Evolutionary conservation across 2,329 filamentous ascomycete genomes (phyloP), one percentile per base, ranked within the genome.

Genomic region (Pyricularia sp.): DNA sequence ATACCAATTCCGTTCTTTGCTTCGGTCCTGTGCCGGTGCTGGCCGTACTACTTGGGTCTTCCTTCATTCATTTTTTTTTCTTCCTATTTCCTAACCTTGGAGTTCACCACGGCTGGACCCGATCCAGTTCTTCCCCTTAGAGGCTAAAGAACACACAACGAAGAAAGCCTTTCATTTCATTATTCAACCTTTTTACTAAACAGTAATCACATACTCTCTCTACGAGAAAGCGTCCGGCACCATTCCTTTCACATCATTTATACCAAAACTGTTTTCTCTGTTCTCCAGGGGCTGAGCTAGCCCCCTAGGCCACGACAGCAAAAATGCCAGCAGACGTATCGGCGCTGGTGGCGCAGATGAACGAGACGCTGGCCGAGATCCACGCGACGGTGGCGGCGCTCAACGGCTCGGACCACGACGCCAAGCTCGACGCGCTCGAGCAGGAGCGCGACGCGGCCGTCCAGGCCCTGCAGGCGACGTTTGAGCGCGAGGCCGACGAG

Each of bases 271-370:
- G 28, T 61, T 42, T 59, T 4, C 31, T 28, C 17, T 25, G 4
- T 4, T 64, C 26, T 67, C 17, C 33, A 25, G 5, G 5, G 59
- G 67, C 67, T 64, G 42, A 55, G 55, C 12, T 30, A 64, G 67
- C 31, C 26, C 59, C 59, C 26, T 9, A 12, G 10, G 12, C 7
- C 17, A 65, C 42, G 12, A 42, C 50, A 50, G 26, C 65, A 42
- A 70, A 65, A 9, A 77, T 76, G 74, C 69, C 65, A 23, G 59
- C 59, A 63, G 77, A 81, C 69, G 77, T 81, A 70, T 75, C 78
- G 17, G 71, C 74, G 63, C 78, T 82, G 65, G 77, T 82, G 71
- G 73, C 77, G 70, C 78, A 81, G 72, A 80, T 83, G 79, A 78
- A 78, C 71, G 78, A 81, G 68, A 81, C 78, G 25, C 74, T 83